Evolutionary conservation across 1,284 basidiomycete genomes (phyloP).

Genomic region (Apiotrichum domesticum): DNA sequence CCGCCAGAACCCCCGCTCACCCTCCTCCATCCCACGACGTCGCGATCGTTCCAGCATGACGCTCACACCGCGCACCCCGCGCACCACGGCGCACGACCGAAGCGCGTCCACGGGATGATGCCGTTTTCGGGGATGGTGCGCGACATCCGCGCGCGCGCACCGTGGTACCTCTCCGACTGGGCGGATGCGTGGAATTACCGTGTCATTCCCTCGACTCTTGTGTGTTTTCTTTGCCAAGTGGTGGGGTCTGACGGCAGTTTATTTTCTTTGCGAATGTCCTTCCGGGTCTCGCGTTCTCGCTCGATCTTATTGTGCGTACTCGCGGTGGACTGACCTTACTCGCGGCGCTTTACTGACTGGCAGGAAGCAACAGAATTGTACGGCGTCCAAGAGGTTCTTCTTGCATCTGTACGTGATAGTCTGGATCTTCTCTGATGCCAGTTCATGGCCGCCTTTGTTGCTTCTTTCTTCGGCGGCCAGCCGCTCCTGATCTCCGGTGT

Average conservation of each 20-base stretch:
- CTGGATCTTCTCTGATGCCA: conserved; percentile 26
- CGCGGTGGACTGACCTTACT: too few relatives aligned
- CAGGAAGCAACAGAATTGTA: conserved; percentile 75
- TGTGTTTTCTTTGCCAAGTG: conserved; percentile 44
- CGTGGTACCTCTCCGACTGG: conserved; percentile 82
- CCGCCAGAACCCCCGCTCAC: conserved; percentile 38
- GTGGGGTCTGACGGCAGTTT: conserved; percentile 36
- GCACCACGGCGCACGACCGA: too few relatives aligned
- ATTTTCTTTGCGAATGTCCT: conserved; percentile 51
- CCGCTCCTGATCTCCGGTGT: conserved; percentile 91
- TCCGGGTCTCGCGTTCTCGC: conserved; percentile 84
- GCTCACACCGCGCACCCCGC: too few relatives aligned
- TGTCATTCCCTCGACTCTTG: conserved; percentile 46
- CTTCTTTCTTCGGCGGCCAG: conserved; percentile 82
- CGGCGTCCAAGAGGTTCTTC: conserved; percentile 76
- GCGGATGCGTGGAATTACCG: conserved; percentile 82
- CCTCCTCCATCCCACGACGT: conserved; percentile 28
- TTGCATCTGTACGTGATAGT: conserved; percentile 39
- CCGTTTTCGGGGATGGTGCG: conserved; percentile 59
- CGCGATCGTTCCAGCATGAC: conserved; percentile 1
- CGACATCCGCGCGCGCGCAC: conserved; percentile 69
- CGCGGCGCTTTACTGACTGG: too few relatives aligned
- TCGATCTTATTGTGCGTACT: conserved; percentile 68
- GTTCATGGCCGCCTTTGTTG: conserved; percentile 90
- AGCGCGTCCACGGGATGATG: background rate